phyloP scores from a whole-genome alignment of 768 basidiomycete species.

The Mycena sanguinolenta region DNA sequence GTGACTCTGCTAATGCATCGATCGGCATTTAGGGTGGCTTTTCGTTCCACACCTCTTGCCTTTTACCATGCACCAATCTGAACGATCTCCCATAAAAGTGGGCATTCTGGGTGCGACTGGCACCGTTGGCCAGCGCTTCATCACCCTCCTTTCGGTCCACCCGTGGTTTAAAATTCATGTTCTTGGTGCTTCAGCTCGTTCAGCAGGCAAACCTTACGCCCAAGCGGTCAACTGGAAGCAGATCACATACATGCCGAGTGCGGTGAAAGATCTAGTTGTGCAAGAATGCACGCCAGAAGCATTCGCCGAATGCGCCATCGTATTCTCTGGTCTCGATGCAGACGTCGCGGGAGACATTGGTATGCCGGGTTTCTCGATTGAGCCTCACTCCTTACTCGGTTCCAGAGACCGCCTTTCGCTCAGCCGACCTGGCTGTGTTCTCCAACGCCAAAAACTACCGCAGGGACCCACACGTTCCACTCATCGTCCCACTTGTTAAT shows the following conservation, averaged over 20 bases:
- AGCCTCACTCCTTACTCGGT: slow-evolving; percentile 10
- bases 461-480: slow-evolving; percentile 91
- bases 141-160: slow-evolving; percentile 87
- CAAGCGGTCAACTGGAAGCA: slow-evolving; percentile 92
- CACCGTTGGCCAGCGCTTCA: slow-evolving; percentile 96
- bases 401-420: slow-evolving; percentile 86
- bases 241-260: slow-evolving; percentile 75
- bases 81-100: slow-evolving; percentile 53
- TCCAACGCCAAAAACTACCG: slow-evolving; percentile 98
- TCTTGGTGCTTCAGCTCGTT: slow-evolving; percentile 90
- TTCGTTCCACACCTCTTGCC: no score
- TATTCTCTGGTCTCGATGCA: slow-evolving; percentile 97
- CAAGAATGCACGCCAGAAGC: slow-evolving; percentile 81
- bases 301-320: slow-evolving; percentile 84
- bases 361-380: slow-evolving; percentile 49
- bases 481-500: slow-evolving; percentile 95
- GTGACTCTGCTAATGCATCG: neutral
- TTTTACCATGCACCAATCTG: slow-evolving; percentile 11
- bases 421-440: slow-evolving; percentile 92
- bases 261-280: slow-evolving; percentile 74
- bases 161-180: slow-evolving; percentile 92
- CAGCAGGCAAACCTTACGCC: slow-evolving; percentile 86
- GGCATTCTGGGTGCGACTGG: slow-evolving; percentile 92
- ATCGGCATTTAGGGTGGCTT: neutral
- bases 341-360: slow-evolving; percentile 97